Evolutionary conservation across 768 basidiomycete species (phyloP), one percentile per base, ranked within the genome.

Genomic region (Boletellus emodensis): DNA sequence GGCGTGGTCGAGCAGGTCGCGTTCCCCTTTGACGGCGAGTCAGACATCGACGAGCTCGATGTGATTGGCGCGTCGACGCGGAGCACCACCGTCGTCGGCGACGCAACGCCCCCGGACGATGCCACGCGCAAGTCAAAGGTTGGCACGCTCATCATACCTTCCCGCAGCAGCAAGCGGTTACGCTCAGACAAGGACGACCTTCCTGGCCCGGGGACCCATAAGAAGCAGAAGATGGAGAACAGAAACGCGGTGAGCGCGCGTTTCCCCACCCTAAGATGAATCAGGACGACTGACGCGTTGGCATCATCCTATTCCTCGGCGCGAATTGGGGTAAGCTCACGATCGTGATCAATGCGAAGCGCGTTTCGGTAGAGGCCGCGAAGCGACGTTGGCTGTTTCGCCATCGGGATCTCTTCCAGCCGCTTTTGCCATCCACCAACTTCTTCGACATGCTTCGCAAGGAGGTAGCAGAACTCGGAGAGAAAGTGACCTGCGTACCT

Each of bases 331-430:
- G 7, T 2, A 17, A 80, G 79, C 64, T 70, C 44, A 81, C 78
- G 2, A 61, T 70, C 35, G 61, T 66, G 5, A 57, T 69, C 14
- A 74, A 73, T 41, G 56, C 60, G 37, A 74, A 66, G 48, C 70
- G 71, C 39, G 66, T 68, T 6, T 54, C 57, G 1, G 58, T 75
- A 30, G 78, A 80, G 30, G 62, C 67, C 14, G 71, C 75, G 4
- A 64, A 72, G 32, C 75, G 71, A 38, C 67, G 65, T 20, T 83
- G 80, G 78, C 49, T 82, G 10, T 61, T 71, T 55, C 62, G 64
- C 36, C 73, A 83, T 53, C 67, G 67, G 0, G 57, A 70, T 28
- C 60, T 81, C 12, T 74, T 83, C 53, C 65, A 69, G 45, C 71
- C 80, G 0, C 67, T 83, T 8, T 65, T 83, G 18, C 77, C 78